These are phyloP conservation scores for Aspergillus puulaauensis DNA, from an alignment of 2,329 filamentous ascomycete species.

Conservation along the genomic window DNA sequence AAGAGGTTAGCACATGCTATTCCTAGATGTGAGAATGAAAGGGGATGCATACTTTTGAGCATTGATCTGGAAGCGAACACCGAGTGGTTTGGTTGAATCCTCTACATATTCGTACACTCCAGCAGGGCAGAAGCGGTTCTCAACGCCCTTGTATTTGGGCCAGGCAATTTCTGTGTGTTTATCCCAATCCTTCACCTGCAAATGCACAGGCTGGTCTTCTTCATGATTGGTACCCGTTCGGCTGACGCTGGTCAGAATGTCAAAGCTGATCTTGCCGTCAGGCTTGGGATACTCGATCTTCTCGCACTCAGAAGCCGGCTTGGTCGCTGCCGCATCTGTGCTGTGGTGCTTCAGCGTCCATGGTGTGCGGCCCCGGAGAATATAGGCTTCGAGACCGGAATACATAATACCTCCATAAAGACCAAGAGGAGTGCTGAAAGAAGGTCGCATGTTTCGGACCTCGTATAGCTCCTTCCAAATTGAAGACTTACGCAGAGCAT, in stretches of 20 bases:
- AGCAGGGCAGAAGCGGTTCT: constrained; percentile 95
- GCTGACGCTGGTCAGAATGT: constrained; percentile 92
- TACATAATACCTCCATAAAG: constrained; percentile 88
- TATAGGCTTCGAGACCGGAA: constrained; percentile 85
- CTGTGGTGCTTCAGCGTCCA: constrained; percentile 90
- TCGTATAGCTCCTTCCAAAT: constrained; percentile 95
- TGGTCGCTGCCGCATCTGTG: constrained; percentile 76
- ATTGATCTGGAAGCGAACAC: constrained; percentile 96
- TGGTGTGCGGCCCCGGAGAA: constrained; percentile 80
- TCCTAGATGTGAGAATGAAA: background rate
- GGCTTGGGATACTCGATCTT: constrained; percentile 98
- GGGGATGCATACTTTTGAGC: constrained; percentile 77
- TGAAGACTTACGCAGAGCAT: constrained; percentile 75
- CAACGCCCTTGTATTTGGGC: constrained; percentile 85
- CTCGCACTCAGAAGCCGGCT: constrained; percentile 71
- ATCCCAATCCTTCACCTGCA: constrained; percentile 95
- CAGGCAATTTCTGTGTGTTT: constrained; percentile 79
- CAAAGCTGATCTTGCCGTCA: constrained; percentile 91
- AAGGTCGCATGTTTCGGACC: constrained; percentile 96
- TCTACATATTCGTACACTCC: constrained; percentile 98
- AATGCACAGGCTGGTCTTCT: constrained; percentile 94
- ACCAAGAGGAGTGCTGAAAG: constrained; percentile 84
- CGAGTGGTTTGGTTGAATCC: constrained; percentile 79
- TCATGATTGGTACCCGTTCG: constrained; percentile 97
- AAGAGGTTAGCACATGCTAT: constrained; percentile 16